Percentiles rank a stretch among this genome's conserved stretches.
Conservation (phyloP, 2,329 filamentous ascomycete species). For the Emmonsiellopsis sp. region DNA sequence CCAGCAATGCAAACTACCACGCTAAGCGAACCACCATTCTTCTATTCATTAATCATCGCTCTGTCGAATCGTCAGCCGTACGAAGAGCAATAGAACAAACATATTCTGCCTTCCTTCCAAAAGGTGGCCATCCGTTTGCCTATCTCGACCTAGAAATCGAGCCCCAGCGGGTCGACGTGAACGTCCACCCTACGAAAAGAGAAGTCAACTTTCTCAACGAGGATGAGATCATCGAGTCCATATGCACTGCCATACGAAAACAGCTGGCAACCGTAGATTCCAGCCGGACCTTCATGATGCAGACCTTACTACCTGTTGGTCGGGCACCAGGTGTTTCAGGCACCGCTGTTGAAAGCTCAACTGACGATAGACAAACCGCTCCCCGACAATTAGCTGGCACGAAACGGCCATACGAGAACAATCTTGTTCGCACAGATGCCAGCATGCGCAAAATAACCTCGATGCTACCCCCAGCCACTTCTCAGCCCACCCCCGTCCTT, state of each 20-base stretch:
- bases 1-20: conserved; percentile 90
- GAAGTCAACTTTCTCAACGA: conserved; percentile 98
- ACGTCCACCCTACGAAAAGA: conserved; percentile 91
- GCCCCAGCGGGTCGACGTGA: conserved; percentile 86
- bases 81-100: conserved; percentile 87
- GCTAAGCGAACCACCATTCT: conserved; percentile 81
- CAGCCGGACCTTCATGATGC: conserved; percentile 88
- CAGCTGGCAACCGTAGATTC: conserved; percentile 81
- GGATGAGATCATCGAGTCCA: conserved; percentile 82
- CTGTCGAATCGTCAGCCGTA: conserved; percentile 79
- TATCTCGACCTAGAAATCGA: conserved; percentile 92
- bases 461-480: conserved; percentile 63
- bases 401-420: conserved; percentile 67
- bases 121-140: conserved; percentile 86
- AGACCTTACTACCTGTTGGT: conserved; percentile 69
- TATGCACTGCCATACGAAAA: conserved; percentile 70
- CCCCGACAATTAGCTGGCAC: conserved; percentile 26
- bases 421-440: conserved; percentile 80
- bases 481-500: conserved; percentile 17
- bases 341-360: conserved; percentile 8
- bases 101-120: conserved; percentile 79
- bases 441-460: conserved; percentile 89
- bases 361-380: conserved; percentile 24
- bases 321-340: conserved; percentile 24
- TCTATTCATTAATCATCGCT: conserved; percentile 92